Percentiles rank a stretch among this genome's conserved stretches.
Evolutionary conservation across 2,329 filamentous ascomycete species (phyloP).

Genomic region (Neonectria hederae): DNA sequence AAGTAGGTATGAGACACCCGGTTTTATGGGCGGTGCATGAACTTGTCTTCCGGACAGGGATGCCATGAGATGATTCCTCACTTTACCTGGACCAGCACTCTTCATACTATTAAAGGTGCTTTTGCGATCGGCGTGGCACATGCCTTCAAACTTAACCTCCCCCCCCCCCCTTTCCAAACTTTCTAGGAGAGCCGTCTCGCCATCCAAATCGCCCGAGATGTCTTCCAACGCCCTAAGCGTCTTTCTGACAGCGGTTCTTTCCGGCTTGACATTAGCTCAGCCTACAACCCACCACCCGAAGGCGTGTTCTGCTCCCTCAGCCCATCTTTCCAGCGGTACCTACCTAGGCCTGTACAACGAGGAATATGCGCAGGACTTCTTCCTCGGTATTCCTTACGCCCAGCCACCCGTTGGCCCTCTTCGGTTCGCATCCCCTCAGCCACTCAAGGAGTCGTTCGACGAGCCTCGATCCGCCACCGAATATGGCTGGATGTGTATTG

Average conservation of each 20-base stretch:
- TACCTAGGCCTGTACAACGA: slow-evolving; percentile 53
- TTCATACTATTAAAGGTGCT: slow-evolving; percentile 8
- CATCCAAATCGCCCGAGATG: slow-evolving; percentile 22
- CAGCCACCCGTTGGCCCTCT: slow-evolving; percentile 60
- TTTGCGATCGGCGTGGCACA: slow-evolving; percentile 16
- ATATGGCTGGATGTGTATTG: slow-evolving; percentile 59
- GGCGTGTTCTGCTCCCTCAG: slow-evolving; percentile 11
- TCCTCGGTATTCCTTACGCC: slow-evolving; percentile 66
- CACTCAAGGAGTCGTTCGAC: slow-evolving; percentile 57
- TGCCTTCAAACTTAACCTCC: slow-evolving; percentile 11
- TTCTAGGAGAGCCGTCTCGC: slow-evolving; percentile 13
- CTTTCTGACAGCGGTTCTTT: slow-evolving; percentile 23
- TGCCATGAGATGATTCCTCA: slow-evolving; percentile 4
- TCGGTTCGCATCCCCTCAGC: slow-evolving; percentile 61
- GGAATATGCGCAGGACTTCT: slow-evolving; percentile 56
- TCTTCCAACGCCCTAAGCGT: slow-evolving; percentile 25
- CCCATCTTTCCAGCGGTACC: slow-evolving; percentile 53
- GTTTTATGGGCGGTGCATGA: slow-evolving; percentile 7
- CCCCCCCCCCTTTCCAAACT: slow-evolving; percentile 13
- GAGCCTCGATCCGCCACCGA: slow-evolving; percentile 54
- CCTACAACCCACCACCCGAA: not conserved
- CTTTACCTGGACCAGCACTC: not conserved
- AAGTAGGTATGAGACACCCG: too few species aligned
- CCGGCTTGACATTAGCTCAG: slow-evolving; percentile 21
- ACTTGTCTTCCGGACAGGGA: not conserved